Evolutionary conservation across 352 stramenopile species (phyloP), one percentile per base, ranked within the genome.

Genomic region (Aphanomyces euteiches): DNA sequence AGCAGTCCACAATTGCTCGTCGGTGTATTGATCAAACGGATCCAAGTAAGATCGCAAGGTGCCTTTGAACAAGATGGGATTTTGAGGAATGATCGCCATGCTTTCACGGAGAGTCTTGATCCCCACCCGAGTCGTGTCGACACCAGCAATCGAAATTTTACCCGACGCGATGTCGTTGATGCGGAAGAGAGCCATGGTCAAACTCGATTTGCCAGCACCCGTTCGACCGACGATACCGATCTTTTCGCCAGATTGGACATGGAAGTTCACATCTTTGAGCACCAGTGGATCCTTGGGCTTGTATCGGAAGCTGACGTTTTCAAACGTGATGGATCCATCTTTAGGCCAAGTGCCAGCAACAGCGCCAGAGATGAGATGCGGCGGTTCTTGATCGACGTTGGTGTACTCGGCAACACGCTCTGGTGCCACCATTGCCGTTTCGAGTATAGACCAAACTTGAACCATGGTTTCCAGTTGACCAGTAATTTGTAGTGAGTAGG

Each of bases 21-120:
- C 75, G 38, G 41, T 64, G 43, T 97, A 90, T 68, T 82, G 96
- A 87, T 76, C 76, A 3, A 72, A 76, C 34, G 87, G 75, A 5
- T 81, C 79, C 21, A 84, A 74, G 78, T 66, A 73, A 47, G 85
- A 70, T 38, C 88, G 75, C 15, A 98, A 57, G 37, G 85, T 93
- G n/a, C 81, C 89, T 15, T 79, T 77, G 68, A 97, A 93, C 15
- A 97, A 72, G 17, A 97, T 87, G 1, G 87, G 89, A 63, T 97
- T 89, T 74, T 97, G 91, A 12, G 90, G 88, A 54, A 98, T 96
- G 39, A 96, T 90, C 4, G 84, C 83, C 37, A 94, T 66, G 19
- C 68, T 77, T n/a, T 82, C 67, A 58, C 90, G 76, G 12, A 95
- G 75, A 66, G 90, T 82, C 17, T 76, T 74, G 48, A 97, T 75